phyloP scores from a whole-genome alignment of 2,329 filamentous ascomycete species.

The Penicillium sp. region DNA sequence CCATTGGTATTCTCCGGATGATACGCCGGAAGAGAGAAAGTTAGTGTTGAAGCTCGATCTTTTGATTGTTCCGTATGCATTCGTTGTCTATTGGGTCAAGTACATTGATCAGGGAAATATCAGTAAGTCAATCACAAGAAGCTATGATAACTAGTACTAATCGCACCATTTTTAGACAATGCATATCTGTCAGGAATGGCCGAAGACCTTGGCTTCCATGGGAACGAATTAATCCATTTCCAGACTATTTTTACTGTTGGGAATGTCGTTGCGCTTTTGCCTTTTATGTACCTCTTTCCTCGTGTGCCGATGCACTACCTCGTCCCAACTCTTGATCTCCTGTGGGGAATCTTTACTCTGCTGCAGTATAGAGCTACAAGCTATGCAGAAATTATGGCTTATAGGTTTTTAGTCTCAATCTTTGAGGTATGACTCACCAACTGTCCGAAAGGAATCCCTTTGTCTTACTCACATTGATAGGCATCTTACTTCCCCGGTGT shows the following conservation, averaged over 20 bases:
- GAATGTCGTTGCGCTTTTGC: neutral
- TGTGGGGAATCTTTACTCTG: neutral
- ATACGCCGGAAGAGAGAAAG: neutral
- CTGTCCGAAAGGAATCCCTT: neutral
- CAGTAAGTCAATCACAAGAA: neutral
- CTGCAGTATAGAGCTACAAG: neutral
- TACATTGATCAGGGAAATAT: neutral
- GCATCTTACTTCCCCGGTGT: neutral
- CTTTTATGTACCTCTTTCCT: neutral
- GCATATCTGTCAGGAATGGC: neutral
- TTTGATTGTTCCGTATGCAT: neutral
- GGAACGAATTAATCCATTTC: neutral
- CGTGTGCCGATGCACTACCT: neutral
- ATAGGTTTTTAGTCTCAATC: neutral
- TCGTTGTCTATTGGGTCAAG: neutral
- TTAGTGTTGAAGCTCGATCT: neutral
- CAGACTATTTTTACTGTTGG: neutral
- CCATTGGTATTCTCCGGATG: neutral
- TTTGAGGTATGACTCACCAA: neutral
- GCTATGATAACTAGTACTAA: neutral
- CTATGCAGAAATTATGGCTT: neutral
- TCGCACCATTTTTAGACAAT: neutral
- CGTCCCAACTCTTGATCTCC: neutral
- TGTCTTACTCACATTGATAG: neutral
- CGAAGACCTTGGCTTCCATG: neutral